Evolutionary conservation across 1,139 yeast genomes (phyloP), one percentile per base, ranked within the genome.

Genomic region (Blastobotrys buckinghamii): DNA sequence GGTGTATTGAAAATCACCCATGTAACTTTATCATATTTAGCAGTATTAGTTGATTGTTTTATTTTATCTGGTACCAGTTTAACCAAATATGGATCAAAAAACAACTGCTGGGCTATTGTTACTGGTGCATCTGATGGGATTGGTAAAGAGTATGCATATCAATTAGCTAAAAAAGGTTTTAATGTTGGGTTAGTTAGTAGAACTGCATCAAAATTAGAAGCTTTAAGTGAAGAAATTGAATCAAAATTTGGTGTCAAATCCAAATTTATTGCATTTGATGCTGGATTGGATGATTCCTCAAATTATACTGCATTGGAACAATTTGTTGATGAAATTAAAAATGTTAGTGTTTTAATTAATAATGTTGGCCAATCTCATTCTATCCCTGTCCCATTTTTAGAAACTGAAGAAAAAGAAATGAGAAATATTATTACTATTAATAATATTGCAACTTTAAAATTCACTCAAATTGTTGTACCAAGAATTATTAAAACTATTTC

Each of bases 101-200:
- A 70, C 44, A 81, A 78, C 29, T 71, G 76, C 49, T 88, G 96
- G 95, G 97, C 97, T 7, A 84, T 92, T 32, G 77, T 92, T 24
- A 92, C 98, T 6, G 99, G 99, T 52, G 95, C 97, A 6, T 87
- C 97, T 44, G 98, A 92, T 66, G 98, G 99, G 38, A 84, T 92
- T 62, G 99, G 99, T 52, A 88, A 89, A 63, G 96, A 92, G 65
- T 92, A 78, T 63, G 83, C 96, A 1, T 64, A 71, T 32, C 97
- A 92, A 70, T 76, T 92, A 69, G 98, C 98, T 17, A 68, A 77
- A 50, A 81, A 77, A 57, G 96, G 96, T 1, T 83, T 90, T 66
- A 90, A 89, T 59, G 67, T 92, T 44, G 82, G 86, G 6, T 74
- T 94, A 57, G 83, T 90, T 20, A 85, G 96, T 34, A 80, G 98